phyloP scores from a whole-genome alignment of 495 filamentous ascomycete species.

The Letharia columbiana region DNA sequence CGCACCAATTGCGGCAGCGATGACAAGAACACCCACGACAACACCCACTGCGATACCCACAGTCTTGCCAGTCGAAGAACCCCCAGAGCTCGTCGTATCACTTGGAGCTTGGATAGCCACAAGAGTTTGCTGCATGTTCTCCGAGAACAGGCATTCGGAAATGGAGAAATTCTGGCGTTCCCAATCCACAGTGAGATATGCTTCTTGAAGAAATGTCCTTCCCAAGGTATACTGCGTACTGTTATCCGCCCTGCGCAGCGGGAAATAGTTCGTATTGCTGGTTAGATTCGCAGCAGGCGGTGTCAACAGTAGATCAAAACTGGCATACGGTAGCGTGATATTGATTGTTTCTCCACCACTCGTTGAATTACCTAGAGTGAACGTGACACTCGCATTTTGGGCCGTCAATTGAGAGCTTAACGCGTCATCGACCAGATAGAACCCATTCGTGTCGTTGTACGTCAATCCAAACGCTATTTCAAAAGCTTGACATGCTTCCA shows the following conservation, averaged over 20 bases:
- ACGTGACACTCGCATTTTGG: conserved; percentile 43
- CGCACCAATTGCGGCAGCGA: conserved; percentile 11
- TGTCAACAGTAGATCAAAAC: conserved; percentile 38
- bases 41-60: conserved; percentile 24
- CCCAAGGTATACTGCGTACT: conserved; percentile 47
- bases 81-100: conserved; percentile 6
- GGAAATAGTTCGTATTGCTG: conserved; percentile 41
- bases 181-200: conserved; percentile 30
- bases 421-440: conserved; percentile 44
- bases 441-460: conserved; percentile 34
- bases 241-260: conserved; percentile 42
- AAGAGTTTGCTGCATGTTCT: conserved; percentile 10
- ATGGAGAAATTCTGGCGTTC: conserved; percentile 26
- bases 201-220: conserved; percentile 50
- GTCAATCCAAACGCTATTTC: conserved; percentile 44
- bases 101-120: conserved; percentile 16
- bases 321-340: conserved; percentile 45
- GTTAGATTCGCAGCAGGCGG: conserved; percentile 23
- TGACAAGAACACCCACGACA: conserved; percentile 16
- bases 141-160: conserved; percentile 19
- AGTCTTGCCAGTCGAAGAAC: conserved; percentile 17
- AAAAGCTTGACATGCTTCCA: conserved; percentile 44
- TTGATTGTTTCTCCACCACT: conserved; percentile 37
- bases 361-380: conserved; percentile 38
- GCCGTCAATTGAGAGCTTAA: conserved; percentile 37